Percentiles rank a stretch among this genome's conserved stretches.
Conservation (phyloP, 2,329 filamentous ascomycete genomes). For the Aspergillus sp. region DNA sequence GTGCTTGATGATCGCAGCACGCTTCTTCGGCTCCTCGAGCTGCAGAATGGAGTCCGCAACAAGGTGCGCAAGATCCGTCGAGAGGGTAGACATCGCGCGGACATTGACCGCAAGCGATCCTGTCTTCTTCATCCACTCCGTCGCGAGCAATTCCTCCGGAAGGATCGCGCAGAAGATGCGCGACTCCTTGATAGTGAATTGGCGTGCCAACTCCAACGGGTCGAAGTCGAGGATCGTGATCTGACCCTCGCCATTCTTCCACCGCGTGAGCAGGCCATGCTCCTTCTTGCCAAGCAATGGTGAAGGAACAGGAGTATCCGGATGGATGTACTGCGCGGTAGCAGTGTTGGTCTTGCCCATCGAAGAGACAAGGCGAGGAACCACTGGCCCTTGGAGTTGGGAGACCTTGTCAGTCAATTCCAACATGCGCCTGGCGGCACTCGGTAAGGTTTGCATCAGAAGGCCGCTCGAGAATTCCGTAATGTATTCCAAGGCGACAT, state of each 20-base stretch:
- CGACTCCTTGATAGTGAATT: slow-evolving; percentile 90
- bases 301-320: slow-evolving; percentile 70
- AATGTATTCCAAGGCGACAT: slow-evolving; percentile 72
- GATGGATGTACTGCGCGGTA: slow-evolving; percentile 66
- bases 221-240: slow-evolving; percentile 88
- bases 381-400: slow-evolving; percentile 69
- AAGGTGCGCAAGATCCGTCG: slow-evolving; percentile 87
- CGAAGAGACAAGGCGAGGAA: slow-evolving; percentile 78
- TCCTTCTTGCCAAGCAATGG: slow-evolving; percentile 75
- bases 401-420: slow-evolving; percentile 80
- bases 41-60: slow-evolving; percentile 91
- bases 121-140: slow-evolving; percentile 90
- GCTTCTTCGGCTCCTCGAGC: slow-evolving; percentile 86
- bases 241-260: slow-evolving; percentile 68
- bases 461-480: slow-evolving; percentile 75
- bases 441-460: slow-evolving; percentile 67
- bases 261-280: slow-evolving; percentile 67
- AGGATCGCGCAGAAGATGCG: slow-evolving; percentile 87
- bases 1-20: slow-evolving; percentile 87
- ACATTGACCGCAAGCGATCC: slow-evolving; percentile 82
- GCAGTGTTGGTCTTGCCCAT: slow-evolving; percentile 86
- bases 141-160: slow-evolving; percentile 85
- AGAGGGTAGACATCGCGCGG: slow-evolving; percentile 87
- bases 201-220: slow-evolving; percentile 82
- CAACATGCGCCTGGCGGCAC: slow-evolving; percentile 74